Base-by-base conservation (phyloP, 805 yeast species). In the Cyberlindnera bimundalis region DNA sequence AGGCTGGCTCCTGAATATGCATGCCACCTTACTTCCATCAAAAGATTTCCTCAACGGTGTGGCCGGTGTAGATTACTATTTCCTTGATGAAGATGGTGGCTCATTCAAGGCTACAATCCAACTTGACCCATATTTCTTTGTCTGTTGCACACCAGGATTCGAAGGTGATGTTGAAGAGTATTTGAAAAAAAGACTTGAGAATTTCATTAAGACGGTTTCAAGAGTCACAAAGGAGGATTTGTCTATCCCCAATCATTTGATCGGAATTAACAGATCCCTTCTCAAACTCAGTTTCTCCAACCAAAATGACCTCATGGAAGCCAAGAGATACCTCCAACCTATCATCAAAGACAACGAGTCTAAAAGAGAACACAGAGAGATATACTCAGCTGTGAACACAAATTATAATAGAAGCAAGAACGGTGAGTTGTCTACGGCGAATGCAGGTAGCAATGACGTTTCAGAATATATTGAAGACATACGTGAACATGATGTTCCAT, bases 1-100 rank as follows among this genome's bases (percentile, higher is more conserved):
- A 14, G 99, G 99, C 32, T 93, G 99, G 99, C 67, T 93, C 40
- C 76, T 84, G 30, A 95, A 93, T 57, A 88, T 93, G 93, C 99
- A 91, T 65, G 78, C 96, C 2, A 86, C 95, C 1, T 70, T 84
- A 1, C 60, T 84, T 3, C 77, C 83, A 3, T 72, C 77, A 11
- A 77, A 75, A 5, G 81, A 78, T 24, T 67, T 70, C 31, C 53
- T 72, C 10, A 68, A 76, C n/a, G 96, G 96, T 9, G 69, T 76
- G 26, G 77, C 96, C 0, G 99, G 91, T 3, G 96, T 91, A 3
- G 97, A 93, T 53, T 89, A 84, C 61, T 95, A 95, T 59, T 93
- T 95, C 53, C 64, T 93, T 7, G 98, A 90, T 60, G 96, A 87
- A 55, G 97, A 90, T 60, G 99, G 99, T 35, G 99, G 97, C 6